These are phyloP conservation scores for Cairneyella variabilis DNA, from an alignment of 495 filamentous ascomycete species.

Conservation along the genomic window DNA sequence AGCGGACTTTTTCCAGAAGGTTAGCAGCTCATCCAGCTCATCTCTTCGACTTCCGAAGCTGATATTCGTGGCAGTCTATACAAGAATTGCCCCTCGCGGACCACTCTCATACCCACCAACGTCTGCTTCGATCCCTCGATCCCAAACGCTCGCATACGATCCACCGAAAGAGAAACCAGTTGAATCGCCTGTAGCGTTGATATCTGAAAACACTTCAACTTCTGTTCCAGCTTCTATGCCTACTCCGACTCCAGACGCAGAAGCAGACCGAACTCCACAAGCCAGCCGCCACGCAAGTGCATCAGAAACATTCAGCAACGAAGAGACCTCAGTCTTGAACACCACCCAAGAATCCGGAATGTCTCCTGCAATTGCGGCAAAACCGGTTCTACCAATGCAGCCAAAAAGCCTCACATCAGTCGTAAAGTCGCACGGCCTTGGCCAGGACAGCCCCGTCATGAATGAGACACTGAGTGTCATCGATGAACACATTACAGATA, in stretches of 20 bases:
- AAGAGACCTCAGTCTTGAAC: constrained; percentile 10
- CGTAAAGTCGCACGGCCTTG: constrained; percentile 19
- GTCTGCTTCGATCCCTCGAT: constrained; percentile 14
- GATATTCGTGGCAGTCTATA: constrained; percentile 44
- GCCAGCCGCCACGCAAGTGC: constrained; percentile 43
- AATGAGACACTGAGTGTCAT: constrained; percentile 97
- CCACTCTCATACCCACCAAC: constrained; percentile 26
- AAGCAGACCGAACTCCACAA: constrained; percentile 40
- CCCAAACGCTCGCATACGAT: constrained; percentile 29
- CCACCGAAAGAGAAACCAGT: constrained; percentile 27
- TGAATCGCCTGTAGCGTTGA: neutral
- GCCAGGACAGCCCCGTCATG: constrained; percentile 75
- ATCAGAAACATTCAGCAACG: constrained; percentile 23
- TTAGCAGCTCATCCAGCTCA: constrained; percentile 35
- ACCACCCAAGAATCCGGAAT: constrained; percentile 23
- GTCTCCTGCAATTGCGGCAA: constrained; percentile 24
- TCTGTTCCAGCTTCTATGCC: constrained; percentile 1
- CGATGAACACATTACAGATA: constrained; percentile 94
- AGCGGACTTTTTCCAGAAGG: constrained; percentile 90
- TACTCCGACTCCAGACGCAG: neutral
- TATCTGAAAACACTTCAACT: neutral
- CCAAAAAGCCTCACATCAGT: constrained; percentile 16
- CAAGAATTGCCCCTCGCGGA: constrained; percentile 43
- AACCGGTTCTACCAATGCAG: constrained; percentile 9
- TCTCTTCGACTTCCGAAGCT: constrained; percentile 5